Evolutionary conservation across 1,284 basidiomycete genomes (phyloP), one percentile per base, ranked within the genome.

Genomic region (Pseudozyma hubeiensis): DNA sequence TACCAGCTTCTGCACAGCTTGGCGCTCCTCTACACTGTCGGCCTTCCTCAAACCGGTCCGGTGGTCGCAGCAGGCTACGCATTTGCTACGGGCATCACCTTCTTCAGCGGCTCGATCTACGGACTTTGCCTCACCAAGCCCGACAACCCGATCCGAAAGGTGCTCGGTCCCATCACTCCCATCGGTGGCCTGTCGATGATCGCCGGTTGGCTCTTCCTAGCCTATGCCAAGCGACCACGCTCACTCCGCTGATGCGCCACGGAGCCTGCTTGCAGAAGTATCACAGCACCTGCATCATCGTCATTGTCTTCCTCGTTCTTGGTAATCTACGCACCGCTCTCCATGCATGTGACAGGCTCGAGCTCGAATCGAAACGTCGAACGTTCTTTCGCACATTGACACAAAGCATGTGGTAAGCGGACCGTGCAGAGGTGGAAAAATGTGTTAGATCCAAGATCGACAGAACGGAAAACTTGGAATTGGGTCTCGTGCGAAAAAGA

Each of bases 41-140:
- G 73, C 47, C 44, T 63, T 3, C 77, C 77, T 33, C 41, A 68
- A 17, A 70, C 61, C 0, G 67, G 69, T 7, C 66, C 78, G 0
- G 48, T 71, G 11, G 61, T 68, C 3, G 57, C 76, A 40, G 79
- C 77, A 3, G 63, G 73, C 58, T 75, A 74, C 41, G 77, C 77
- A 3, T 78, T 82, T 43, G 58, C 77, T 9, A 65, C 79, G 9
- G 81, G 81, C 45, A 83, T 83, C 57, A 74, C 78, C 48, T 68
- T 82, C 58, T 83, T 83, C 67, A 76, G 76, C 52, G 81, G 79
- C 37, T 74, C 74, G 9, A 83, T 83, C 68, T 83, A 83, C 41
- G 79, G 75, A 3, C 67, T 82, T 14, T 82, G 81, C 65, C 55
- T 81, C 30, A 76, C 81, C 37, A 70, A 75, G 50, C 62, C 74